phyloP scores from a whole-genome alignment of 257 asterid species.

The Pogostemon cablin region DNA sequence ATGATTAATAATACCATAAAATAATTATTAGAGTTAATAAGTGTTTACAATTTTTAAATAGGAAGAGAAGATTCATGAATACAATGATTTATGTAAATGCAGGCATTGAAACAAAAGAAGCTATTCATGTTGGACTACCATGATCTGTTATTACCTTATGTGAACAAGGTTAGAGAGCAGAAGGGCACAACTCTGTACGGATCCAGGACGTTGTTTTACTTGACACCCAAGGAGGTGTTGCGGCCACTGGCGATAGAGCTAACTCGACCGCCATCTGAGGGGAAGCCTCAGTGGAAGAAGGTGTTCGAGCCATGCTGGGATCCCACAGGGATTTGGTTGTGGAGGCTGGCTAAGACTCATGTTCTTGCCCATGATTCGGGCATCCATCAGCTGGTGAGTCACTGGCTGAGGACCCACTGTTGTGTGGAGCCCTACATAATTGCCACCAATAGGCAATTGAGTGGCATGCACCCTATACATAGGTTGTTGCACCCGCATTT shows the following conservation, averaged over 20 bases:
- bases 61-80: too few species aligned
- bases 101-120: constrained; percentile 74
- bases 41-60: too few species aligned
- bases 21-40: too few species aligned
- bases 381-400: constrained; percentile 71
- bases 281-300: constrained; percentile 67
- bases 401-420: constrained; percentile 82
- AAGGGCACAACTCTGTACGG: constrained; percentile 68
- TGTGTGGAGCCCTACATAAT: constrained; percentile 80
- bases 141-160: constrained; percentile 68
- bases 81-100: too few species aligned
- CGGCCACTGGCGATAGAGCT: constrained; percentile 78
- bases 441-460: constrained; percentile 68
- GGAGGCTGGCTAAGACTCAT: constrained; percentile 78
- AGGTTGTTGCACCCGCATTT: constrained; percentile 72
- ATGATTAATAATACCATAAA: too few species aligned
- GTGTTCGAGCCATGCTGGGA: constrained; percentile 50
- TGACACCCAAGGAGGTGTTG: constrained; percentile 49
- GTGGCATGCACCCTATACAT: constrained; percentile 79
- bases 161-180: constrained; percentile 60
- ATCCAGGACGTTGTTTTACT: constrained; percentile 72
- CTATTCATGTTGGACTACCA: constrained; percentile 71
- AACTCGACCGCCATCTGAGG: constrained; percentile 59
- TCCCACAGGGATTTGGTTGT: constrained; percentile 70
- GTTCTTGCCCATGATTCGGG: constrained; percentile 80